These are phyloP conservation scores for Margaritispora aquatica DNA, from an alignment of 495 filamentous ascomycete genomes.

Conservation along the genomic window DNA sequence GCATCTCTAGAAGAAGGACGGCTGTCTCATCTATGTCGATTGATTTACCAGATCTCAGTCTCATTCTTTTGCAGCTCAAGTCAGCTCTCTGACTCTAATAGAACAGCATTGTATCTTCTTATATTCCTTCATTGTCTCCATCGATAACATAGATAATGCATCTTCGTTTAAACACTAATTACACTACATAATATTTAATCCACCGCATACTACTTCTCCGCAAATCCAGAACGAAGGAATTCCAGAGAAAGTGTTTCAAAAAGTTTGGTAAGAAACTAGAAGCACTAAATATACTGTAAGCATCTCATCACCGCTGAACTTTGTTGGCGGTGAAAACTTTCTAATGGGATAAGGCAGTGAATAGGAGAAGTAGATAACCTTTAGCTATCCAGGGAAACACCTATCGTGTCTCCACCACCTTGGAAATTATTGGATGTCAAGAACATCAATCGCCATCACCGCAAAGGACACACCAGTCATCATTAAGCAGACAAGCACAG, in stretches of 20 bases:
- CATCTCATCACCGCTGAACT: background rate
- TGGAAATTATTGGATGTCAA: background rate
- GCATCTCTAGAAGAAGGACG: conserved; percentile 14
- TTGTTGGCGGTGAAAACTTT: background rate
- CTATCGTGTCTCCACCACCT: background rate
- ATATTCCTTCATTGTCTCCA: background rate
- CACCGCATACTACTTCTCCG: background rate
- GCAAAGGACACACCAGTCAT: background rate
- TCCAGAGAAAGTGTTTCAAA: background rate
- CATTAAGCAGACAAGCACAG: background rate
- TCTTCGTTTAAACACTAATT: background rate
- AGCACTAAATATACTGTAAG: background rate
- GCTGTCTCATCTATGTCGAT: conserved; percentile 3
- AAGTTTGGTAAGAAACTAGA: background rate
- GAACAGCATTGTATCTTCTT: background rate
- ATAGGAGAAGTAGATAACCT: background rate
- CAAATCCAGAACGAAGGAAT: background rate
- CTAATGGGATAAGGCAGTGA: background rate
- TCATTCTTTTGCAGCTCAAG: background rate
- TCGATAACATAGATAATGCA: background rate
- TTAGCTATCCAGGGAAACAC: background rate
- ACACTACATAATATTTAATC: background rate
- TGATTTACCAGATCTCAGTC: background rate
- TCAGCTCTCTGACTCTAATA: background rate
- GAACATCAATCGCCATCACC: background rate